Conservation (phyloP, 441 rosid species). For the Croton laevigatus region DNA sequence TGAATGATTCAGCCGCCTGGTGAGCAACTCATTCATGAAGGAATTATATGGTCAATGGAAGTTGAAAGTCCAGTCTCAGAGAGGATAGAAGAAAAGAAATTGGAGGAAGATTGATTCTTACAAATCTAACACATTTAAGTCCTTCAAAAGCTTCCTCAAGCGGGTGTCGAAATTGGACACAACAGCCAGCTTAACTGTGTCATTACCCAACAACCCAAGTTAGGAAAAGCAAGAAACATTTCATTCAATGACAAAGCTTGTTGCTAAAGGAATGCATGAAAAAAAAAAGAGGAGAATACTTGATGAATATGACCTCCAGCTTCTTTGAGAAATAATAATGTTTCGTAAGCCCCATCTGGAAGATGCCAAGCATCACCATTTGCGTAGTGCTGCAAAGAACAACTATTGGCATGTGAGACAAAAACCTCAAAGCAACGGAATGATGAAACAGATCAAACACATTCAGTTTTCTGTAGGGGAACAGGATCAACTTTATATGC, state of each 20-base stretch:
- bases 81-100: neutral
- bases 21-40: neutral
- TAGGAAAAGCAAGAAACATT: constrained; percentile 21
- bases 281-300: constrained; percentile 24
- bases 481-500: neutral
- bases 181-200: constrained; percentile 81
- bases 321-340: constrained; percentile 57
- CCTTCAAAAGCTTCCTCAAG: constrained; percentile 74
- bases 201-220: constrained; percentile 21
- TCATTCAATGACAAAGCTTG: neutral
- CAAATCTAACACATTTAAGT: constrained; percentile 69
- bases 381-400: constrained; percentile 56
- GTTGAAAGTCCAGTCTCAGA: neutral
- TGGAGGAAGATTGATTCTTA: constrained; percentile 32
- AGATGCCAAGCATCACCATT: constrained; percentile 85
- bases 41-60: constrained; percentile 6
- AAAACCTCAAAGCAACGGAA: constrained; percentile 5
- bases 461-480: neutral
- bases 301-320: constrained; percentile 68
- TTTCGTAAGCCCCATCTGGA: constrained; percentile 69
- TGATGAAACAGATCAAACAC: neutral
- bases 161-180: constrained; percentile 83
- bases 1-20: neutral
- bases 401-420: constrained; percentile 19
- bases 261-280: constrained; percentile 12